These are phyloP conservation scores for Physcomitrellopsis africana DNA, from an alignment of 225 moss, liverwort and hornwort species.

Conservation along the genomic window DNA sequence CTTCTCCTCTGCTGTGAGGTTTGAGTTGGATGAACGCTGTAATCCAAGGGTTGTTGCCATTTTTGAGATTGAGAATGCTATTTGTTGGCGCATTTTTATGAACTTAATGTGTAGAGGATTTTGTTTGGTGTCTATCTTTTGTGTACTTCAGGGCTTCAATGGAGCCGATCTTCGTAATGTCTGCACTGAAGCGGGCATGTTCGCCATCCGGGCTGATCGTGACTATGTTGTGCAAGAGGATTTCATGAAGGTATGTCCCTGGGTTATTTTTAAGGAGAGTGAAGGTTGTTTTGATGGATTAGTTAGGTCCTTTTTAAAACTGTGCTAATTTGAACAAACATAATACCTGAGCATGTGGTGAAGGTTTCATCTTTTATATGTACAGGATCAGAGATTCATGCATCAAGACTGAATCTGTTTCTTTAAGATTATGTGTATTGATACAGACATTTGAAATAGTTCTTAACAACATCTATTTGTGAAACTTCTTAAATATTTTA, in stretches of 20 bases:
- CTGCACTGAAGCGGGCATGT: conserved; percentile 99
- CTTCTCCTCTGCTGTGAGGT: not conserved
- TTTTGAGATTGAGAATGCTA: not conserved
- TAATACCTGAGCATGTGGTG: not conserved
- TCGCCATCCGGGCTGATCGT: conserved; percentile 91
- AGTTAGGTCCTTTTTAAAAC: conserved; percentile 20
- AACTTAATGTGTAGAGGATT: not conserved
- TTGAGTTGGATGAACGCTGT: conserved; percentile 11
- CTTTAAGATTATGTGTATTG: too few species aligned
- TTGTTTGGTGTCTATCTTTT: conserved; percentile 12
- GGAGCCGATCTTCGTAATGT: conserved; percentile 97
- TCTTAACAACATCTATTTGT: not conserved
- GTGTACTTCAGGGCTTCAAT: conserved; percentile 82
- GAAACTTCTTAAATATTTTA: conserved; percentile 7
- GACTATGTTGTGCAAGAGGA: conserved; percentile 97
- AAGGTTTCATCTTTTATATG: not conserved
- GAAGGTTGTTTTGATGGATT: not conserved
- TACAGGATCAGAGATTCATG: too few species aligned
- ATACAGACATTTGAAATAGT: not conserved
- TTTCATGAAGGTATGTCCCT: conserved; percentile 86
- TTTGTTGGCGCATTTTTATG: not conserved
- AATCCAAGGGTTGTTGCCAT: not conserved
- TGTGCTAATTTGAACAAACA: not conserved
- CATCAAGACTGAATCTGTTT: too few species aligned
- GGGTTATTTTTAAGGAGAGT: not conserved